A percentile compares a stretch with the other conserved stretches of the same genome.
These are phyloP conservation scores for Quercus agrifolia DNA, from an alignment of 306 rosid species.

Conservation along the genomic window DNA sequence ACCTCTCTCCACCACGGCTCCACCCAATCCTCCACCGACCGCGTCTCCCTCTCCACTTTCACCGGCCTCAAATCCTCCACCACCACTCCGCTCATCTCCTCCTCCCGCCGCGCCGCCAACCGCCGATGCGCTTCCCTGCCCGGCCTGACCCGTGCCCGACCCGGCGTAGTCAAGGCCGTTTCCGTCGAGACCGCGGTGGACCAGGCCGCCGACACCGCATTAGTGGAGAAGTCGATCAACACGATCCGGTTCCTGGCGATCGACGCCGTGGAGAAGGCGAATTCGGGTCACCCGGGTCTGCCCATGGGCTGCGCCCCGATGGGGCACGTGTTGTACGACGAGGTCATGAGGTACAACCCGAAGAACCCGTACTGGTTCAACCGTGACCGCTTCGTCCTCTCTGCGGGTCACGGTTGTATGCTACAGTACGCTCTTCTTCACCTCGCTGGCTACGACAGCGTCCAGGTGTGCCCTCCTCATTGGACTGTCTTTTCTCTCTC, in stretches of 20 bases:
- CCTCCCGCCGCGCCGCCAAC: conserved; percentile 15
- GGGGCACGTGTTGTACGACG: conserved; percentile 89
- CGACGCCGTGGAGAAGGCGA: conserved; percentile 92
- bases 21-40: conserved; percentile 44
- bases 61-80: conserved; percentile 58
- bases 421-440: conserved; percentile 90
- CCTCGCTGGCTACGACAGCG: conserved; percentile 91
- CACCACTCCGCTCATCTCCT: background rate
- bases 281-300: conserved; percentile 92
- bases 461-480: conserved; percentile 40
- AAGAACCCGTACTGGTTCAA: conserved; percentile 94
- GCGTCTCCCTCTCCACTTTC: conserved; percentile 50
- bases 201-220: conserved; percentile 45
- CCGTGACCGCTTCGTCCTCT: conserved; percentile 89
- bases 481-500: background rate
- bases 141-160: background rate
- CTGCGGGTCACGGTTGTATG: conserved; percentile 99
- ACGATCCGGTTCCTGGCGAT: conserved; percentile 84
- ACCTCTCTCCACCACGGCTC: conserved; percentile 51
- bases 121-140: background rate
- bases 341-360: conserved; percentile 83
- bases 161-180: conserved; percentile 34
- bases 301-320: conserved; percentile 99
- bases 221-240: conserved; percentile 81
- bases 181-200: conserved; percentile 33